Evolutionary conservation across 768 basidiomycete genomes (phyloP).

Genomic region (Chlorophyllum brunneum): DNA sequence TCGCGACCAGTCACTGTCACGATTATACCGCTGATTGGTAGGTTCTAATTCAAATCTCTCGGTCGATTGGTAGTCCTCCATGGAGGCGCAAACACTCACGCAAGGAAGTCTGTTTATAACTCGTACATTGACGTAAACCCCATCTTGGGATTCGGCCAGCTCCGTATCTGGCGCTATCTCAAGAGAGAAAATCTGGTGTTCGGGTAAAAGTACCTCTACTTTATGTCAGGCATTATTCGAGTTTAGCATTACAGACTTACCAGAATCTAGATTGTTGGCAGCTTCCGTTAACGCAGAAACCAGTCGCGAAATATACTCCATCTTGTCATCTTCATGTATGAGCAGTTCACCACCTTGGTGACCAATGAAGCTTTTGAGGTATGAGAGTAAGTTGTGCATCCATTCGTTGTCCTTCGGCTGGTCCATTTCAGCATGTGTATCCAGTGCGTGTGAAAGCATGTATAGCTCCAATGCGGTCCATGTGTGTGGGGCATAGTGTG

Average conservation of each 20-base stretch:
- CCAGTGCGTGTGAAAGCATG: constrained; percentile 73
- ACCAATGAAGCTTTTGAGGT: constrained; percentile 65
- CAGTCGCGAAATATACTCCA: constrained; percentile 48
- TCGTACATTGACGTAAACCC: constrained; percentile 53
- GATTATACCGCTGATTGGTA: constrained; percentile 60
- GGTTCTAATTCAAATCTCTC: constrained; percentile 34
- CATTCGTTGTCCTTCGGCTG: constrained; percentile 71
- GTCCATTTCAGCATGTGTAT: constrained; percentile 55
- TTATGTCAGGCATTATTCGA: neutral
- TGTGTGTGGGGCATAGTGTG: constrained; percentile 77
- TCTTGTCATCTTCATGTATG: constrained; percentile 46
- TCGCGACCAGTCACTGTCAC: constrained; percentile 63
- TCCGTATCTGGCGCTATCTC: constrained; percentile 42
- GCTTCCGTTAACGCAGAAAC: constrained; percentile 45
- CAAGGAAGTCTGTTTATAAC: constrained; percentile 71
- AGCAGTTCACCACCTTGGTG: constrained; percentile 50
- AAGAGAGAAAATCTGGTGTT: constrained; percentile 67
- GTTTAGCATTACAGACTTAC: constrained; percentile 28
- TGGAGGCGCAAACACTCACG: constrained; percentile 39
- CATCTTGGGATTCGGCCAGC: constrained; percentile 60
- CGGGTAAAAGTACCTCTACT: constrained; percentile 56
- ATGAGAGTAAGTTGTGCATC: constrained; percentile 74
- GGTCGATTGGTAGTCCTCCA: constrained; percentile 4
- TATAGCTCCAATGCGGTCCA: constrained; percentile 80
- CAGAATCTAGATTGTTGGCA: constrained; percentile 49